Conservation (phyloP, 2,329 filamentous ascomycete genomes). For the Cladosporium halotolerans region DNA sequence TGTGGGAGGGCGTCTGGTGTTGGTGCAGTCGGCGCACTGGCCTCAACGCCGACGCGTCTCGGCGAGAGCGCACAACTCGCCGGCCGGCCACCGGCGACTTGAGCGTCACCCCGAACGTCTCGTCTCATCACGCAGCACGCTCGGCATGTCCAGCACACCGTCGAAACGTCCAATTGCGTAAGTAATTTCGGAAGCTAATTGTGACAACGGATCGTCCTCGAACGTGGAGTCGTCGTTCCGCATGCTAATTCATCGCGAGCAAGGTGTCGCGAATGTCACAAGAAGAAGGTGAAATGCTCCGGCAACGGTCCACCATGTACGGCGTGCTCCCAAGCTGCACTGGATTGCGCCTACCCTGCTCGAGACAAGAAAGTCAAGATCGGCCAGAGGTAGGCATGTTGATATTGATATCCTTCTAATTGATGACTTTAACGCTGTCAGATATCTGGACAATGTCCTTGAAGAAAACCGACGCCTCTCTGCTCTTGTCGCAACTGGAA, state of each 20-base stretch:
- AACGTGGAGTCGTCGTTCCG: no score
- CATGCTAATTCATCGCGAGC: not conserved
- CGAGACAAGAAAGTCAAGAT: conserved; percentile 29
- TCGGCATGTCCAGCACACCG: not conserved
- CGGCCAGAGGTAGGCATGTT: conserved; percentile 15
- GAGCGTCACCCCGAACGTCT: no score
- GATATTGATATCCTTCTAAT: no score
- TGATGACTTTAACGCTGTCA: not conserved
- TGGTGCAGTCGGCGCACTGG: no score
- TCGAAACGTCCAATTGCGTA: conserved; percentile 17
- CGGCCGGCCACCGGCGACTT: not conserved
- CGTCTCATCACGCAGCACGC: not conserved
- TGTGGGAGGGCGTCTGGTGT: no score
- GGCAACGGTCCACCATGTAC: conserved; percentile 28
- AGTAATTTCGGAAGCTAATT: not conserved
- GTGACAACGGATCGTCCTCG: not conserved
- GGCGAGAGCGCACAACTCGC: not conserved
- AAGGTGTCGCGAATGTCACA: conserved; percentile 25
- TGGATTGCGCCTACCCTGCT: conserved; percentile 25
- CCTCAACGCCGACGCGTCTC: not conserved
- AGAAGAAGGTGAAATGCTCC: conserved; percentile 32
- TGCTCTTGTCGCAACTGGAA: conserved; percentile 13
- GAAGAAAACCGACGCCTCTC: conserved; percentile 28
- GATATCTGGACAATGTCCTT: conserved; percentile 27
- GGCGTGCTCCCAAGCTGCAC: conserved; percentile 21